These are phyloP conservation scores for Pseudomassariella vexata DNA, from an alignment of 2,329 filamentous ascomycete species.

Conservation along the genomic window DNA sequence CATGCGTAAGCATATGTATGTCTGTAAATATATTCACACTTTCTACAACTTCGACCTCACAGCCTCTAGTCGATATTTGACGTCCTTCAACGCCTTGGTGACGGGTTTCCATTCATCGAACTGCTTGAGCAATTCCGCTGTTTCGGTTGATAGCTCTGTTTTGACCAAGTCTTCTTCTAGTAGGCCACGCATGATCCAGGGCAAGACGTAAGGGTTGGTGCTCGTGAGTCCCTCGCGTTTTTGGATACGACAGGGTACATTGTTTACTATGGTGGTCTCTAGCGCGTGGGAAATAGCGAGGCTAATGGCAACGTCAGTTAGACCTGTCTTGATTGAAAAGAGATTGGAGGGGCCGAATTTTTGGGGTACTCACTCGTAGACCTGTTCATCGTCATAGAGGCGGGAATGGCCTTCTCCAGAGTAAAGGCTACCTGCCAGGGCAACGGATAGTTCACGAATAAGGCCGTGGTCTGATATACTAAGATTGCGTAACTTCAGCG, in stretches of 20 bases:
- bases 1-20: too few relatives aligned
- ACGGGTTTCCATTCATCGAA: slow-evolving; percentile 92
- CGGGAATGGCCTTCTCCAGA: slow-evolving; percentile 89
- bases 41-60: slow-evolving; percentile 77
- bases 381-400: slow-evolving; percentile 81
- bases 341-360: slow-evolving; percentile 12
- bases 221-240: slow-evolving; percentile 44
- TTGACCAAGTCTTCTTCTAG: slow-evolving; percentile 89
- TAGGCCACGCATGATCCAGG: slow-evolving; percentile 92
- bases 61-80: slow-evolving; percentile 89
- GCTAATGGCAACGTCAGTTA: too few relatives aligned
- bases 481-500: slow-evolving; percentile 87
- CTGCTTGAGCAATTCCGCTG: slow-evolving; percentile 70
- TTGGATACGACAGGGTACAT: slow-evolving; percentile 43
- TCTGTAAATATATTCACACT: too few relatives aligned
- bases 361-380: slow-evolving; percentile 73
- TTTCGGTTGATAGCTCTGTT: slow-evolving; percentile 71
- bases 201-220: slow-evolving; percentile 82
- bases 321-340: neutral
- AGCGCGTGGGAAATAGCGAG: slow-evolving; percentile 68
- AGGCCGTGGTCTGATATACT: slow-evolving; percentile 91
- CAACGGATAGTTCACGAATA: slow-evolving; percentile 80
- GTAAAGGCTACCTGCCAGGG: slow-evolving; percentile 86
- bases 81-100: slow-evolving; percentile 89
- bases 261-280: slow-evolving; percentile 57